Evolutionary conservation across 768 basidiomycete species (phyloP).

Genomic region (Mycena galopus): DNA sequence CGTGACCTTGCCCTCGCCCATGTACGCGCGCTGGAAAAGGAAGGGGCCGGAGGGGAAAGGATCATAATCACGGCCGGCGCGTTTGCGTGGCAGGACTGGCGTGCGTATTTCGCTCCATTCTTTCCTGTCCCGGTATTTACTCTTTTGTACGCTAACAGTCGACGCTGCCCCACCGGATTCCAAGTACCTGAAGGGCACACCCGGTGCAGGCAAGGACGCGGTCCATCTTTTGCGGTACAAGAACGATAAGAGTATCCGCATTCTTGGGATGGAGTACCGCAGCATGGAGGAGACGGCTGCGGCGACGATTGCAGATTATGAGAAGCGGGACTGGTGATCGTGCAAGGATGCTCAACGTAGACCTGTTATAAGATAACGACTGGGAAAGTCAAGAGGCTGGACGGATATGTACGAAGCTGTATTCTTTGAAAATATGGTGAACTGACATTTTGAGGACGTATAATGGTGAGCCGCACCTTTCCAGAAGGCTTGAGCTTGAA

Average conservation of each 20-base stretch:
- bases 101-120: slow-evolving; percentile 28
- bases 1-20: slow-evolving; percentile 68
- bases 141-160: slow-evolving; percentile 17
- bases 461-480: no score
- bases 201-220: slow-evolving; percentile 45
- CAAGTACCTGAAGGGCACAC: slow-evolving; percentile 49
- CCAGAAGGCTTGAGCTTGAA: no score
- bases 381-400: no score
- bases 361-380: no score
- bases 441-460: no score
- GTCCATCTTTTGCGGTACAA: slow-evolving; percentile 48
- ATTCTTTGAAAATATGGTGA: no score
- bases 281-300: slow-evolving; percentile 11
- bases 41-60: slow-evolving; percentile 64
- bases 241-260: slow-evolving; percentile 51
- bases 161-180: slow-evolving; percentile 34
- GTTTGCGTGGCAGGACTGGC: slow-evolving; percentile 40
- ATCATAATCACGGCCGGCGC: slow-evolving; percentile 59
- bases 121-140: no score
- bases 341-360: neutral
- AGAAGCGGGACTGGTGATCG: slow-evolving; percentile 7
- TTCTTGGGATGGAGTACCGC: slow-evolving; percentile 54
- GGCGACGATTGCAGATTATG: neutral
- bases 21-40: slow-evolving; percentile 59
- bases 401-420: no score